Evolutionary conservation across 2,329 filamentous ascomycete species (phyloP).

Genomic region (Aspergillus clavatus): DNA sequence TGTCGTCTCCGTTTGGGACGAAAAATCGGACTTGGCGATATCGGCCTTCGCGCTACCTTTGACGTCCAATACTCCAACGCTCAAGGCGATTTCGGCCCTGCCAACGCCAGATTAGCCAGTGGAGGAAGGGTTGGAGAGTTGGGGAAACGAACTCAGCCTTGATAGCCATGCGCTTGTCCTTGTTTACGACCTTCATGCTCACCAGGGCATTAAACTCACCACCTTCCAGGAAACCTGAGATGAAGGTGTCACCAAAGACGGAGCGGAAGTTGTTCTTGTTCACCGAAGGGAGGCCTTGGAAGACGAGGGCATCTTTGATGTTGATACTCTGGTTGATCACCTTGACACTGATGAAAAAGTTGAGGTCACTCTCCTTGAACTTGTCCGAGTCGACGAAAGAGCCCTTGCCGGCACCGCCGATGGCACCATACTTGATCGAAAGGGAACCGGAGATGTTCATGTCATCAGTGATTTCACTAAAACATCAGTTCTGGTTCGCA

Average conservation of each 20-base stretch:
- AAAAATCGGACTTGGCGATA: background rate
- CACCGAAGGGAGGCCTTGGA: background rate
- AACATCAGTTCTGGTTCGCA: no score
- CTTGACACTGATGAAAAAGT: slow-evolving; percentile 1
- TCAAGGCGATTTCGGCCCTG: no score
- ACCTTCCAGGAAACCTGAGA: slow-evolving; percentile 3
- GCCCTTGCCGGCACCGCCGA: background rate
- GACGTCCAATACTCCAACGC: no score
- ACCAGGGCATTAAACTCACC: slow-evolving; percentile 2
- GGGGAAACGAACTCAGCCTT: background rate
- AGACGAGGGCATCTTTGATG: background rate
- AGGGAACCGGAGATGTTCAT: slow-evolving; percentile 1
- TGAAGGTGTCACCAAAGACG: background rate
- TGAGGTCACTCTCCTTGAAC: slow-evolving; percentile 5
- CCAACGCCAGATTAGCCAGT: no score
- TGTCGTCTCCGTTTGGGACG: background rate
- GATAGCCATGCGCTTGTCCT: background rate
- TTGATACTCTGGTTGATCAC: background rate
- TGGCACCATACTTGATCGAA: background rate
- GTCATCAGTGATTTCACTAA: background rate
- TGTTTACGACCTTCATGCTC: background rate
- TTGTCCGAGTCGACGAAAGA: slow-evolving; percentile 1
- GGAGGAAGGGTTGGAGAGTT: background rate
- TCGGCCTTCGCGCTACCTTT: no score
- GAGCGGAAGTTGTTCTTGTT: background rate